A percentile compares a stretch with the other conserved stretches of the same genome.
phyloP scores from a whole-genome alignment of 2,329 filamentous ascomycete species.

The Colletotrichum lupini region DNA sequence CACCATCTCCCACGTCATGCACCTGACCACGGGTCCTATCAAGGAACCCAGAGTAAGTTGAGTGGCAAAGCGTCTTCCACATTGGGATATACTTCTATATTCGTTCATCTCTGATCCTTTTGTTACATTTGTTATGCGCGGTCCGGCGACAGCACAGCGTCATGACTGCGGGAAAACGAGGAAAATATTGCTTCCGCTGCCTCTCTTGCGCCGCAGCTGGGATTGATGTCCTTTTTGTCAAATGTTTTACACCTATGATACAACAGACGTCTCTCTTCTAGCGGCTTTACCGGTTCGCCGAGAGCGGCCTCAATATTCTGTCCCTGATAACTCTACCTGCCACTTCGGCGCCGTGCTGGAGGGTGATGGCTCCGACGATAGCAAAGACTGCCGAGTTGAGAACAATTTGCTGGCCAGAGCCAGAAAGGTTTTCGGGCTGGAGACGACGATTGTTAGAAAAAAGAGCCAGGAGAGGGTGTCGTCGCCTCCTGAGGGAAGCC shows the following conservation, averaged over 20 bases:
- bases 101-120: neutral
- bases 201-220: slow-evolving; percentile 2
- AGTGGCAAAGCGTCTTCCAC: neutral
- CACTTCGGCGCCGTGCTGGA: slow-evolving; percentile 85
- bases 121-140: neutral
- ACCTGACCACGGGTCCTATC: slow-evolving; percentile 24
- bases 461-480: neutral
- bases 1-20: slow-evolving; percentile 27
- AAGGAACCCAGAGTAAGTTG: neutral
- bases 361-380: slow-evolving; percentile 87
- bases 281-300: slow-evolving; percentile 23
- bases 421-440: slow-evolving; percentile 72
- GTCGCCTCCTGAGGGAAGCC: neutral
- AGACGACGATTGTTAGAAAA: slow-evolving; percentile 2
- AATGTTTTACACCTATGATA: slow-evolving; percentile 38
- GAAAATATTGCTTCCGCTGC: neutral
- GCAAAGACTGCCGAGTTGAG: slow-evolving; percentile 84
- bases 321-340: slow-evolving; percentile 82
- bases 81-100: slow-evolving; percentile 6
- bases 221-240: slow-evolving; percentile 30
- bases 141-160: neutral
- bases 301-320: slow-evolving; percentile 70
- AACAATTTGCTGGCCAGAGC: slow-evolving; percentile 80
- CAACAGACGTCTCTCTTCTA: slow-evolving; percentile 33
- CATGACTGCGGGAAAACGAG: neutral